These are phyloP conservation scores for Torulaspora franciscae DNA, from an alignment of 805 yeast species.

Conservation along the genomic window DNA sequence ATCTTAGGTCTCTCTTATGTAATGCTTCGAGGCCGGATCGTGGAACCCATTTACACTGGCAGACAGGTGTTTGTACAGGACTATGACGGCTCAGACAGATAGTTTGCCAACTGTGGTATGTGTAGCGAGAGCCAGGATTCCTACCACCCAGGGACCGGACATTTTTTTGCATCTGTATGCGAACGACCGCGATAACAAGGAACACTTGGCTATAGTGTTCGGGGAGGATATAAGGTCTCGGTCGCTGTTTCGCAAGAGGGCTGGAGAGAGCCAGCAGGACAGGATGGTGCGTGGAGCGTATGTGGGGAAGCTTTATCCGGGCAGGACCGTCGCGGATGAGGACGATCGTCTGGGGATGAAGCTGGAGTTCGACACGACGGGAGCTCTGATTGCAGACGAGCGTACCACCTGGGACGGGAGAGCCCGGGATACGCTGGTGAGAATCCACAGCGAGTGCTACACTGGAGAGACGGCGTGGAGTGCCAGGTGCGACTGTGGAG, in stretches of 20 bases:
- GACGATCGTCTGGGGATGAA: slow-evolving; percentile 45
- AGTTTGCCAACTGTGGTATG: slow-evolving; percentile 74
- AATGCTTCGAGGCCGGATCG: too few species aligned
- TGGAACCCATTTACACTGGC: too few species aligned
- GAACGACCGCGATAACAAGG: slow-evolving; percentile 83
- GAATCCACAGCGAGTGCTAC: slow-evolving; percentile 96
- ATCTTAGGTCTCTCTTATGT: too few species aligned
- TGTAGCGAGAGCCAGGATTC: slow-evolving; percentile 91
- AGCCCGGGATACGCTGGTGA: slow-evolving; percentile 50
- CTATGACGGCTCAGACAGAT: neutral
- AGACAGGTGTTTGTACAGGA: too few species aligned
- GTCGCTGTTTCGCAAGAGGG: slow-evolving; percentile 56
- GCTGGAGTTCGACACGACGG: slow-evolving; percentile 41
- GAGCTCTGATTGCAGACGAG: slow-evolving; percentile 23
- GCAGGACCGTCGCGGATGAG: slow-evolving; percentile 63
- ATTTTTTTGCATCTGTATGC: slow-evolving; percentile 85
- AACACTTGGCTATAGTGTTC: slow-evolving; percentile 94
- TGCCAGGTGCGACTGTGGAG: slow-evolving; percentile 99
- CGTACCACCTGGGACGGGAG: slow-evolving; percentile 28
- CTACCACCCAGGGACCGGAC: slow-evolving; percentile 93
- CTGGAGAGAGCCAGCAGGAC: slow-evolving; percentile 79
- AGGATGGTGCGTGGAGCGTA: slow-evolving; percentile 99
- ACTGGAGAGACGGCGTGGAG: slow-evolving; percentile 99
- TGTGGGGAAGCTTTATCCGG: slow-evolving; percentile 84
- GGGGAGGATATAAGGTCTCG: slow-evolving; percentile 85